phyloP scores from a whole-genome alignment of 2,329 filamentous ascomycete species.

The Colletotrichum horii region DNA sequence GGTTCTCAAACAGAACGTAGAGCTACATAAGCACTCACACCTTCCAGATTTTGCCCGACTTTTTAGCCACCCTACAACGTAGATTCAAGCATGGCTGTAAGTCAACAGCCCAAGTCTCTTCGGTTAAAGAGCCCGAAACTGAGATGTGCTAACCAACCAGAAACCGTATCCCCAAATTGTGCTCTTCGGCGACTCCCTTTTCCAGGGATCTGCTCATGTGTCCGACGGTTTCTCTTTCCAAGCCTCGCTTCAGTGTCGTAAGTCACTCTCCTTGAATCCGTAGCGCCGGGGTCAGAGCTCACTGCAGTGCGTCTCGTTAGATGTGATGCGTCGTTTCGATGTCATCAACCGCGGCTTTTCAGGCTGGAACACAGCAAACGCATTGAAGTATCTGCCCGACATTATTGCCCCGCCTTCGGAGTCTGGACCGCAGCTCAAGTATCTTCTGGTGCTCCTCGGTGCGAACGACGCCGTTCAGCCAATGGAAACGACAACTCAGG shows the following conservation, averaged over 20 bases:
- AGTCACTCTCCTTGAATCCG: slow-evolving; percentile 43
- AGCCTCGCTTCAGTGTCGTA: slow-evolving; percentile 72
- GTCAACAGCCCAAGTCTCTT: background rate
- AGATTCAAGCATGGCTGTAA: background rate
- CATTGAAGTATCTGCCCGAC: slow-evolving; percentile 69
- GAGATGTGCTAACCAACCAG: background rate
- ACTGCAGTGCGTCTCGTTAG: slow-evolving; percentile 45
- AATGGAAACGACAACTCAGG: slow-evolving; percentile 68
- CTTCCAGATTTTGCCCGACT: background rate
- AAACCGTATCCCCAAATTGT: slow-evolving; percentile 72
- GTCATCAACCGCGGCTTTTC: slow-evolving; percentile 87
- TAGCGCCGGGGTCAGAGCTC: slow-evolving; percentile 40
- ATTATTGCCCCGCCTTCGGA: slow-evolving; percentile 72
- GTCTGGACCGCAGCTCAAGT: slow-evolving; percentile 64
- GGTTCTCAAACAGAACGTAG: background rate
- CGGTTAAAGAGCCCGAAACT: background rate
- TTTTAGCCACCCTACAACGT: background rate
- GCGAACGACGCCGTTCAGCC: slow-evolving; percentile 86
- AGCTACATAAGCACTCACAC: background rate
- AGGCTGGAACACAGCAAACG: slow-evolving; percentile 84
- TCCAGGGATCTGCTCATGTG: slow-evolving; percentile 69
- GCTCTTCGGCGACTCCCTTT: slow-evolving; percentile 89
- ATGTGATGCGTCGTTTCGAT: slow-evolving; percentile 78
- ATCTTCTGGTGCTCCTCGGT: slow-evolving; percentile 79
- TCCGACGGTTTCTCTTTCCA: slow-evolving; percentile 76